Evolutionary conservation across 805 yeast species (phyloP).

Genomic region (Teunomyces pallodes): DNA sequence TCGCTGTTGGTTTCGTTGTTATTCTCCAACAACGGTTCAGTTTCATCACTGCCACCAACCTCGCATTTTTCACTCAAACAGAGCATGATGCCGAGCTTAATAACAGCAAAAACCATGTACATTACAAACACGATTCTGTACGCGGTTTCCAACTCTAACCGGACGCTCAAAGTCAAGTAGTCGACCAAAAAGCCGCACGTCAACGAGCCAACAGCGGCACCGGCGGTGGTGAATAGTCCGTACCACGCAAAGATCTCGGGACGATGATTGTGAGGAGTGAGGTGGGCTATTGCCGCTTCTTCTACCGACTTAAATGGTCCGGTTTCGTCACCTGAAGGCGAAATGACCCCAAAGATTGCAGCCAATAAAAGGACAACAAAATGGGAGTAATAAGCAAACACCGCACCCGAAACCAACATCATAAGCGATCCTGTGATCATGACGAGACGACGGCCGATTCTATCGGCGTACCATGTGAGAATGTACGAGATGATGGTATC

Average conservation of each 20-base stretch:
- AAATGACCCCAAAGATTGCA: slow-evolving; percentile 80
- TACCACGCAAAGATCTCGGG: slow-evolving; percentile 77
- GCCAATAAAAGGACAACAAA: slow-evolving; percentile 59
- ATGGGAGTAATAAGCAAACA: slow-evolving; percentile 56
- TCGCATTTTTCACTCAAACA: slow-evolving; percentile 57
- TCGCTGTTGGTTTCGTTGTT: slow-evolving; percentile 13
- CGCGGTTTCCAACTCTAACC: slow-evolving; percentile 36
- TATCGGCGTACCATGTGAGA: slow-evolving; percentile 76
- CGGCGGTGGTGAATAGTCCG: slow-evolving; percentile 64
- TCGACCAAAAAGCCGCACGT: slow-evolving; percentile 60
- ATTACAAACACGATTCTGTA: slow-evolving; percentile 57
- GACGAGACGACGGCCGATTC: slow-evolving; percentile 63
- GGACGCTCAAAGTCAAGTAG: slow-evolving; percentile 27
- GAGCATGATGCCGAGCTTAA: slow-evolving; percentile 51
- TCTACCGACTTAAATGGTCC: slow-evolving; percentile 89
- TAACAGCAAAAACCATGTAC: slow-evolving; percentile 53
- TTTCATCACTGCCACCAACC: slow-evolving; percentile 14
- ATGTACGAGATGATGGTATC: slow-evolving; percentile 70
- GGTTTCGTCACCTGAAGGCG: slow-evolving; percentile 87
- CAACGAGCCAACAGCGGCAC: slow-evolving; percentile 73
- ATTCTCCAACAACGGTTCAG: neutral
- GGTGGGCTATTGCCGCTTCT: slow-evolving; percentile 77
- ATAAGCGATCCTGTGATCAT: slow-evolving; percentile 60
- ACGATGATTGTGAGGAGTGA: slow-evolving; percentile 61
- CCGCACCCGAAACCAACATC: slow-evolving; percentile 67